Evolutionary conservation across 495 filamentous ascomycete genomes (phyloP).

Genomic region (Chaetomium fimeti): DNA sequence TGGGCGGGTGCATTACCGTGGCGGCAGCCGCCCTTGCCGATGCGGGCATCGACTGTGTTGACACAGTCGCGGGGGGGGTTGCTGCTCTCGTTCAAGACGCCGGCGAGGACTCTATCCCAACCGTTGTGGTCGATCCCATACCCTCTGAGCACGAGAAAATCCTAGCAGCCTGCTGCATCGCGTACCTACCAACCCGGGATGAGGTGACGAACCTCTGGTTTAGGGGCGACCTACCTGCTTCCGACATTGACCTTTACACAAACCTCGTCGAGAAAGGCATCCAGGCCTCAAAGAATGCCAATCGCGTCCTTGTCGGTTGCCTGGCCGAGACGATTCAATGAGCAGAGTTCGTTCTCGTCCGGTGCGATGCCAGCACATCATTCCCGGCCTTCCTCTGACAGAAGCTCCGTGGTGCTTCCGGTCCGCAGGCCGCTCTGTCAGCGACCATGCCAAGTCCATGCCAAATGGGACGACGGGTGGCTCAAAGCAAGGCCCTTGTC

Average conservation of each 20-base stretch:
- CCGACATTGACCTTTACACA: constrained; percentile 42
- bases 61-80: constrained; percentile 84
- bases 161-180: constrained; percentile 80
- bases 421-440: neutral
- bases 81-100: constrained; percentile 67
- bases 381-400: neutral
- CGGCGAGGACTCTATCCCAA: constrained; percentile 38
- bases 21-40: constrained; percentile 94
- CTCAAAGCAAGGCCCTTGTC: neutral
- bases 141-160: constrained; percentile 78
- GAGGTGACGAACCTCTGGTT: constrained; percentile 94
- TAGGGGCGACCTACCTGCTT: constrained; percentile 61
- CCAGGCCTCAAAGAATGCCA: constrained; percentile 44
- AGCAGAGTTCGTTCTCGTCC: constrained; percentile 1
- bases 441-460: neutral
- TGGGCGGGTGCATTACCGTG: constrained; percentile 89
- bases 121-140: constrained; percentile 76
- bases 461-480: neutral
- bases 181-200: constrained; percentile 80
- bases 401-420: neutral
- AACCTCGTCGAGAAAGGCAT: constrained; percentile 46
- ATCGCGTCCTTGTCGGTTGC: constrained; percentile 43
- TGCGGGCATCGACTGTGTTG: constrained; percentile 93
- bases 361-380: neutral
- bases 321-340: constrained; percentile 39